Evolutionary conservation across 345 rosid genomes (phyloP).

Genomic region (Populus nigra): DNA sequence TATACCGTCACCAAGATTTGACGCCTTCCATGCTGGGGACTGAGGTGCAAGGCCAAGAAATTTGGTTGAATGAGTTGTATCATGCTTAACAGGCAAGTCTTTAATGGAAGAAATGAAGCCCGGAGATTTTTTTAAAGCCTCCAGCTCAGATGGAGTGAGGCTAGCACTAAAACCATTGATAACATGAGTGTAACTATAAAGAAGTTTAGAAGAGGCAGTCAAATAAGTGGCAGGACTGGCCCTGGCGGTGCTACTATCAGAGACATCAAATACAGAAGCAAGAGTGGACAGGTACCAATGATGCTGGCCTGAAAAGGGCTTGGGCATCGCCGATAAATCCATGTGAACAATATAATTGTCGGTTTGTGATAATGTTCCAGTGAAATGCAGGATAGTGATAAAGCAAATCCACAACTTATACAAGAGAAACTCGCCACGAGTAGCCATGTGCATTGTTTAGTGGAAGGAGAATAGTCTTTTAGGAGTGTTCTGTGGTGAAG

Average conservation of each 20-base stretch:
- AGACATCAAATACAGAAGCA: background rate
- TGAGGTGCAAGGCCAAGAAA: conserved; percentile 18
- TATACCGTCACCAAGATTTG: conserved; percentile 22
- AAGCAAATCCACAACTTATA: background rate
- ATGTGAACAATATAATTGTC: conserved; percentile 29
- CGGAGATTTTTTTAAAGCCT: conserved; percentile 13
- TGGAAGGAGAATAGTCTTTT: background rate
- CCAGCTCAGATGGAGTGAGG: conserved; percentile 25
- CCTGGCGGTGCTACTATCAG: background rate
- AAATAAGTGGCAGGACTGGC: background rate
- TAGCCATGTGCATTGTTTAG: conserved; percentile 6
- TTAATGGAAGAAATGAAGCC: conserved; percentile 18
- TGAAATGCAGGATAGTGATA: background rate
- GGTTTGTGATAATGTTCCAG: conserved; percentile 7
- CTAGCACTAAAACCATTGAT: conserved; percentile 24
- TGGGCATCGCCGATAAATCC: conserved; percentile 27
- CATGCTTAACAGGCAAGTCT: conserved; percentile 20
- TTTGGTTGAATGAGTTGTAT: conserved; percentile 23
- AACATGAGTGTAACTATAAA: conserved; percentile 20
- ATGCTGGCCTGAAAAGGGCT: conserved; percentile 17
- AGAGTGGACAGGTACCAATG: conserved; percentile 23
- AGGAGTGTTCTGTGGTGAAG: background rate
- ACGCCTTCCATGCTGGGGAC: conserved; percentile 11
- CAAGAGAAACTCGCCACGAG: background rate
- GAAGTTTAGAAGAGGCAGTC: background rate